Conservation (phyloP, 495 filamentous ascomycete species). For the Neurospora cerealis region DNA sequence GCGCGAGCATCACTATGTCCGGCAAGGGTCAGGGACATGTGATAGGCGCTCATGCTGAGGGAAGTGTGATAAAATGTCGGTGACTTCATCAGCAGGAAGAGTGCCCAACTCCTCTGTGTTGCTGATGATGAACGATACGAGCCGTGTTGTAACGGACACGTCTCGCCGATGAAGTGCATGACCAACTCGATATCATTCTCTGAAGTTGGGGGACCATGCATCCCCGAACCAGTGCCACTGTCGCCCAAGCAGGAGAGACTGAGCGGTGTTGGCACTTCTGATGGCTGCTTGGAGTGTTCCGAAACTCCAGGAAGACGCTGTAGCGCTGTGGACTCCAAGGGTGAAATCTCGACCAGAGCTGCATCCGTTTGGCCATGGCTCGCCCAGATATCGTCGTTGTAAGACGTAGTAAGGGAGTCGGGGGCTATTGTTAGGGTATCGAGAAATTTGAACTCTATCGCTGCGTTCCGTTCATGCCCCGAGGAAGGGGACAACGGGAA, state of each 20-base stretch:
- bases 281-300: neutral
- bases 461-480: neutral
- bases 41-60: slow-evolving; percentile 2
- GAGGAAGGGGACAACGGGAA: neutral
- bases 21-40: neutral
- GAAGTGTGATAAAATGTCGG: slow-evolving; percentile 2
- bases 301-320: neutral
- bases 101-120: neutral
- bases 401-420: neutral
- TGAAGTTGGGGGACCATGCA: neutral
- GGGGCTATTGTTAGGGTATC: neutral
- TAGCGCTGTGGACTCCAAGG: neutral
- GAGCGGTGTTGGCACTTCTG: neutral
- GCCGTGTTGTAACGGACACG: neutral
- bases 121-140: neutral
- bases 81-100: neutral
- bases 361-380: neutral
- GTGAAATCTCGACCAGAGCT: neutral
- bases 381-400: neutral
- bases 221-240: neutral
- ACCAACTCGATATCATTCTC: slow-evolving; percentile 1
- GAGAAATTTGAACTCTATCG: slow-evolving; percentile 1
- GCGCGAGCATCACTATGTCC: neutral
- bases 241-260: neutral
- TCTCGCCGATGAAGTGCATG: slow-evolving; percentile 1